Conservation (phyloP, 768 basidiomycete genomes). For the Zangia roseola region DNA sequence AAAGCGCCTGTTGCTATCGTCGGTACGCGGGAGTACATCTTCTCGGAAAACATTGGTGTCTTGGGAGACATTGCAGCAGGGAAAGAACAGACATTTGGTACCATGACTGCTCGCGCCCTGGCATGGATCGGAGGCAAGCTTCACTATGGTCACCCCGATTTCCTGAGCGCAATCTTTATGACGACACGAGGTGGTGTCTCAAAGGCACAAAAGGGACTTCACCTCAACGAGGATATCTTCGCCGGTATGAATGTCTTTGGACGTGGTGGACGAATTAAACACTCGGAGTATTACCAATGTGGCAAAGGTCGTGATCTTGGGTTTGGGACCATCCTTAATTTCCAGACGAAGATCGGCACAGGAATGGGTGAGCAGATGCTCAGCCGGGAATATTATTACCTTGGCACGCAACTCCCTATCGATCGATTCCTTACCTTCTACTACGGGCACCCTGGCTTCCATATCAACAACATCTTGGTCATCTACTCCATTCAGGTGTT, state of each 20-base stretch:
- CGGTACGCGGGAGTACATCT: conserved; percentile 98
- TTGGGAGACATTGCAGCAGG: conserved; percentile 98
- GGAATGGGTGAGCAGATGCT: conserved; percentile 99
- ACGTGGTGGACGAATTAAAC: conserved; percentile 98
- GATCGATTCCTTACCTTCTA: conserved; percentile 99
- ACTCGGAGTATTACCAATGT: conserved; percentile 99
- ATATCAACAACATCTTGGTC: conserved; percentile 99
- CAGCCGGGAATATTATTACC: conserved; percentile 98
- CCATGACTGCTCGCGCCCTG: conserved; percentile 90
- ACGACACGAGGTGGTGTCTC: conserved; percentile 97
- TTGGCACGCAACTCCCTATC: conserved; percentile 96
- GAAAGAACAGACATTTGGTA: conserved; percentile 99
- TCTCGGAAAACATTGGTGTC: conserved; percentile 99
- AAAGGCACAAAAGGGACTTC: conserved; percentile 98
- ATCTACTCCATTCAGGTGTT: conserved; percentile 98
- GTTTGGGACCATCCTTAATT: conserved; percentile 98
- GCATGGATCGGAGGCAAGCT: conserved; percentile 98
- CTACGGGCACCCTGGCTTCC: conserved; percentile 99
- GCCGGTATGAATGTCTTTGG: conserved; percentile 99
- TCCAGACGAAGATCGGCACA: conserved; percentile 99
- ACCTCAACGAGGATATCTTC: conserved; percentile 99
- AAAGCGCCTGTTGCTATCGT: conserved; percentile 94
- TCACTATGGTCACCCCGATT: conserved; percentile 99
- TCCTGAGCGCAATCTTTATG: conserved; percentile 98
- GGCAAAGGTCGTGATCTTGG: conserved; percentile 99